These are phyloP conservation scores for Melampsora americana DNA, from an alignment of 1,284 basidiomycete genomes.

Conservation along the genomic window DNA sequence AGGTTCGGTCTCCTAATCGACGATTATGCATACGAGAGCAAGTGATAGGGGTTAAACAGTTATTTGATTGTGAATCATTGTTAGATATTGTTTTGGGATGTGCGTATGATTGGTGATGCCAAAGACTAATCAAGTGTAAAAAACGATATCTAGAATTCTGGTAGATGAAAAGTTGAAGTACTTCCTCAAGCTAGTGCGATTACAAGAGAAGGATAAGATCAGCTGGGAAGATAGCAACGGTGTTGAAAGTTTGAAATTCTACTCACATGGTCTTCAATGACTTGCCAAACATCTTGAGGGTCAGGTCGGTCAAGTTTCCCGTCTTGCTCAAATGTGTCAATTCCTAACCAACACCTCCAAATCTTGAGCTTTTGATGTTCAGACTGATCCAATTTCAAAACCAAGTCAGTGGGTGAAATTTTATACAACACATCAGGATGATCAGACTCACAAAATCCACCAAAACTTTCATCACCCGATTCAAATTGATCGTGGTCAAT, in stretches of 20 bases:
- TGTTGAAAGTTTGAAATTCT: neutral
- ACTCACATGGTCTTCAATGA: neutral
- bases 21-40: neutral
- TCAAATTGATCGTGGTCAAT: neutral
- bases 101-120: neutral
- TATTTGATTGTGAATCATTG: neutral
- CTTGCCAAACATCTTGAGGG: neutral
- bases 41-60: neutral
- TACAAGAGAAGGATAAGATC: neutral
- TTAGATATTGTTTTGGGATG: neutral
- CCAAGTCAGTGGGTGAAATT: neutral
- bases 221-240: neutral
- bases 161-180: conserved; percentile 3
- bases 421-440: no score
- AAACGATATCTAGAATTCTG: conserved; percentile 8
- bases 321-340: conserved; percentile 1
- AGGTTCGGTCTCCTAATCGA: no score
- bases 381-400: neutral
- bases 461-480: conserved; percentile 1
- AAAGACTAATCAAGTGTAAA: neutral
- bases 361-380: conserved; percentile 1
- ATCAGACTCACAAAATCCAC: neutral
- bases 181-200: neutral
- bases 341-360: conserved; percentile 3
- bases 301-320: neutral